Evolutionary conservation across 306 rosid species (phyloP), one percentile per base, ranked within the genome.

Genomic region (Sindora glabra): DNA sequence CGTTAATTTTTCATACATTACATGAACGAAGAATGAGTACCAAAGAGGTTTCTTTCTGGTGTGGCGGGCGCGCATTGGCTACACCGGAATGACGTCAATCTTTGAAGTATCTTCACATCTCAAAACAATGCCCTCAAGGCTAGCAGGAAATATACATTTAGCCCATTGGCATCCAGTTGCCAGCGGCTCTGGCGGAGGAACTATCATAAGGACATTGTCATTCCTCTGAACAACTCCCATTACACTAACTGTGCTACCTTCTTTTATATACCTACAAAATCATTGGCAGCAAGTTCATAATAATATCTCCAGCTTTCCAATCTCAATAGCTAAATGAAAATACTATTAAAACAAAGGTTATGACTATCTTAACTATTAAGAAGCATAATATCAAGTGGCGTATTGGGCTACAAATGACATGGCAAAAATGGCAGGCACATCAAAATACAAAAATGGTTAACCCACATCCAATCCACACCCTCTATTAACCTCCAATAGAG

Each of bases 151-250:
- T 71, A 86, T 86, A 69, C 94, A 92, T 62, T 79, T 83, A 45
- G 65, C 65, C 98, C 98, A 92, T 50, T 92, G 95, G 76, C 96
- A 92, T 26, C 98, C 98, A 0, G 95, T 92, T 1, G 95, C 69
- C 45, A 92, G 56, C 5, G 98, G 94, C 66, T 92, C 98, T 0
- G 95, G 92, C 8, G 98, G 98, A 24, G 98, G 98, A 47, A 92
- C 94, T 11, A 92, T 89, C 98, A 88, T 92, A 29, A 92, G 95
- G 73, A 92, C 98, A 30, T 88, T 92, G 48, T 92, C 98, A 29
- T 92, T 92, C 72, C 96, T 81, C 68, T 92, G 98, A 73, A 92
- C 98, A 65, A 92, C 95, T 39, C 98, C 98, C 96, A 92, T 88
- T 51, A 92, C 94, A 12, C 98, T 92, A 13, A 88, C 98, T 5